Evolutionary conservation across 805 yeast species (phyloP).

Genomic region (Candida easanensis): DNA sequence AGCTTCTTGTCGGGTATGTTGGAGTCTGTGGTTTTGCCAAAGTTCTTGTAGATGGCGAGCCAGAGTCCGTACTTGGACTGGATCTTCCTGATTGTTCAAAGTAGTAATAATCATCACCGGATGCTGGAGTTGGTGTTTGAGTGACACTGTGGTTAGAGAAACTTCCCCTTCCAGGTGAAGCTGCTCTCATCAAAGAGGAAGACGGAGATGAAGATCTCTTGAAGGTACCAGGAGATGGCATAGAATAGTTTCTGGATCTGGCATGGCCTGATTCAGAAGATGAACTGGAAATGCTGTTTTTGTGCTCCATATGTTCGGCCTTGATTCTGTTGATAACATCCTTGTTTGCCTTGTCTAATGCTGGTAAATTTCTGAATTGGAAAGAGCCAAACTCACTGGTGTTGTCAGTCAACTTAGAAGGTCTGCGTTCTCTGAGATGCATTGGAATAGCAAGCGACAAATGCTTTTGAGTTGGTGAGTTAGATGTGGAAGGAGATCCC

Average conservation of each 20-base stretch:
- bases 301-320: constrained; percentile 62
- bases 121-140: constrained; percentile 30
- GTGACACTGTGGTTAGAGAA: constrained; percentile 13
- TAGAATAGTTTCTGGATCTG: constrained; percentile 30
- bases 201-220: constrained; percentile 48
- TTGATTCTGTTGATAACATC: constrained; percentile 87
- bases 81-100: constrained; percentile 32
- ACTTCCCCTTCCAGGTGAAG: constrained; percentile 31
- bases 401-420: constrained; percentile 63
- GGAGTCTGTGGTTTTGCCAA: constrained; percentile 25
- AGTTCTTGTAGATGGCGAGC: constrained; percentile 23
- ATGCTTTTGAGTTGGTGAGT: constrained; percentile 35
- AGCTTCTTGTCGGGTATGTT: constrained; percentile 15
- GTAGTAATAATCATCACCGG: constrained; percentile 26
- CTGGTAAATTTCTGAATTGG: constrained; percentile 83
- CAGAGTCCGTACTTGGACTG: constrained; percentile 32
- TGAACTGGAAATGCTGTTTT: constrained; percentile 36
- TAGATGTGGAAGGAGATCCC: constrained; percentile 29
- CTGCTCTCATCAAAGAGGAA: constrained; percentile 27
- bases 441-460: constrained; percentile 50
- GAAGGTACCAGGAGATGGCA: constrained; percentile 35
- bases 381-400: constrained; percentile 86
- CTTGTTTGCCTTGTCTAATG: constrained; percentile 89
- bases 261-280: constrained; percentile 32
- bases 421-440: constrained; percentile 65